phyloP scores from a whole-genome alignment of 345 rosid species.

The Eucalyptus pumila region DNA sequence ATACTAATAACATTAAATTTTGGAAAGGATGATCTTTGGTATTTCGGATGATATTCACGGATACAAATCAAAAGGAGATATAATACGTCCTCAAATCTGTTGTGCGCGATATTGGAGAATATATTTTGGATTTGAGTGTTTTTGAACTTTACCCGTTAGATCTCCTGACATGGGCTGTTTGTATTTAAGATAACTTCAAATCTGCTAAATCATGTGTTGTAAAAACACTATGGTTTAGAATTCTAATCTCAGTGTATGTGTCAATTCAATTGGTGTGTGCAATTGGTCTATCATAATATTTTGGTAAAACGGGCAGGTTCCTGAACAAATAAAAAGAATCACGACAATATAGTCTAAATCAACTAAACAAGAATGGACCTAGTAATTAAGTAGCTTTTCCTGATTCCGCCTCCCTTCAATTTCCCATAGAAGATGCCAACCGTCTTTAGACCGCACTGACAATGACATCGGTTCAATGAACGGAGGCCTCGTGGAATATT shows the following conservation, averaged over 20 bases:
- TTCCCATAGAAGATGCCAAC: background rate
- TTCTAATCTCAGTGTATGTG: background rate
- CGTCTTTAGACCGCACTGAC: background rate
- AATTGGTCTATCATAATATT: background rate
- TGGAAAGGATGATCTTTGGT: background rate
- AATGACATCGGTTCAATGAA: background rate
- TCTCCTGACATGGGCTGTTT: background rate
- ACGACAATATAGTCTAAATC: background rate
- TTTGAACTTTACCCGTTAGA: background rate
- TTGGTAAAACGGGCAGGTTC: background rate
- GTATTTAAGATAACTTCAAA: background rate
- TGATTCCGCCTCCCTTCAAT: background rate
- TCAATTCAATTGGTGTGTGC: background rate
- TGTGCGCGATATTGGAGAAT: background rate
- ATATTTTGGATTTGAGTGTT: background rate
- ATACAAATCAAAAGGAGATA: background rate
- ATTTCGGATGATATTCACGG: background rate
- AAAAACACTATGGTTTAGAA: background rate
- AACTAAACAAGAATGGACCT: background rate
- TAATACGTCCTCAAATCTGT: background rate
- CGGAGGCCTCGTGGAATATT: background rate
- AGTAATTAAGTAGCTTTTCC: background rate
- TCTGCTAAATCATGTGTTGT: background rate
- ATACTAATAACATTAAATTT: background rate
- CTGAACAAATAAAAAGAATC: background rate